Evolutionary conservation across 306 rosid genomes (phyloP).

Genomic region (Trifolium fragiferum): DNA sequence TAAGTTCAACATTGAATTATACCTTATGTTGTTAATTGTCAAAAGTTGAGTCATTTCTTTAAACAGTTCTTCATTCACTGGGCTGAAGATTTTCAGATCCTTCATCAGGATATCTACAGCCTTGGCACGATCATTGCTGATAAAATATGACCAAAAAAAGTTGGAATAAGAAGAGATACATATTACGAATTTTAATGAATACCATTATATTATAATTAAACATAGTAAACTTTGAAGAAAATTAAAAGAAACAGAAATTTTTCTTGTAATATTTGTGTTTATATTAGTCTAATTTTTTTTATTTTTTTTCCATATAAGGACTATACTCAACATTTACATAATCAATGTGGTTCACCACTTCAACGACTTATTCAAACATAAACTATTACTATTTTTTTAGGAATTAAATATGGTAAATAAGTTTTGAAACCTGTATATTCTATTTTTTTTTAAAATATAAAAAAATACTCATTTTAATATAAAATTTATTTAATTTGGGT

Average conservation of each 20-base stretch:
- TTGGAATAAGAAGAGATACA: not conserved
- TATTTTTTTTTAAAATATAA: too few relatives aligned
- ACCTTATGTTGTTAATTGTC: slow-evolving; percentile 40
- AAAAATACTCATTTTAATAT: too few relatives aligned
- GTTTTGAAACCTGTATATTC: too few relatives aligned
- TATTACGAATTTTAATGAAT: not conserved
- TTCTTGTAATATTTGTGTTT: not conserved
- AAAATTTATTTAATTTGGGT: too few relatives aligned
- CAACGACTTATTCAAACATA: too few relatives aligned
- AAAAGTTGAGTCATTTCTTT: slow-evolving; percentile 35
- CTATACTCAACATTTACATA: too few relatives aligned
- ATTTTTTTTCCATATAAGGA: too few relatives aligned
- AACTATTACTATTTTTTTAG: too few relatives aligned
- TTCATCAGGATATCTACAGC: slow-evolving; percentile 44
- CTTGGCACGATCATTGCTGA: slow-evolving; percentile 36
- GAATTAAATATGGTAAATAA: too few relatives aligned
- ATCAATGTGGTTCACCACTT: too few relatives aligned
- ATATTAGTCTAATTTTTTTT: too few relatives aligned
- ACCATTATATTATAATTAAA: not conserved
- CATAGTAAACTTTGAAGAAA: not conserved
- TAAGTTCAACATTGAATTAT: not conserved
- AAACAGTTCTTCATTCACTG: not conserved
- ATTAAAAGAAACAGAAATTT: not conserved
- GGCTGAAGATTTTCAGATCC: slow-evolving; percentile 37
- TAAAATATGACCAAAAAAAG: not conserved